A percentile compares a stretch with the other conserved stretches of the same genome.
Evolutionary conservation across 495 filamentous ascomycete species (phyloP).

Genomic region (Aspergillus mulundensis): DNA sequence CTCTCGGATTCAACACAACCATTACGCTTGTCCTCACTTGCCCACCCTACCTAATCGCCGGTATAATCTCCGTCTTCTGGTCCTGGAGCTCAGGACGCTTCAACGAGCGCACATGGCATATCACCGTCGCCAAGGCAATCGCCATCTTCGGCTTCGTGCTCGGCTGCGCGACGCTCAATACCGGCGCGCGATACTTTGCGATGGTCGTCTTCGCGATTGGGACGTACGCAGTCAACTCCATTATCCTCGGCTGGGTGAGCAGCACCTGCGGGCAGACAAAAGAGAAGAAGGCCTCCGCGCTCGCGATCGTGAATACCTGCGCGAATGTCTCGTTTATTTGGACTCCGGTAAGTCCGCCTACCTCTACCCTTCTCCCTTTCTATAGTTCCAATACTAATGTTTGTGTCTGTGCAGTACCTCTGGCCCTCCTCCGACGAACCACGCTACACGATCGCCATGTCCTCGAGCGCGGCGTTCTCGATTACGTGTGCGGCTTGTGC

Average conservation of each 20-base stretch:
- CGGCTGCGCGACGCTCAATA: constrained; percentile 20
- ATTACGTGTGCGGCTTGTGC: constrained; percentile 34
- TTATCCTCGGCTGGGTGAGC: constrained; percentile 22
- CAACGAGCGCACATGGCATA: constrained; percentile 38
- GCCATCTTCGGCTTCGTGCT: constrained; percentile 47
- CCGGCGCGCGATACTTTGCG: constrained; percentile 19
- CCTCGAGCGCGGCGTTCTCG: constrained; percentile 45
- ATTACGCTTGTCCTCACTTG: constrained; percentile 51
- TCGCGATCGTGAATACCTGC: constrained; percentile 54
- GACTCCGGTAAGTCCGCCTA: constrained; percentile 29
- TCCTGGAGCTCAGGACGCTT: constrained; percentile 32
- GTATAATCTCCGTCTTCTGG: constrained; percentile 42
- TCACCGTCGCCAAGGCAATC: constrained; percentile 27
- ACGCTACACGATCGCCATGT: constrained; percentile 43
- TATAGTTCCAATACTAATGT: too few species aligned
- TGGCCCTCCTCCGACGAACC: constrained; percentile 49
- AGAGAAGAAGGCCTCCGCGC: constrained; percentile 43
- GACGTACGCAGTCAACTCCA: constrained; percentile 21
- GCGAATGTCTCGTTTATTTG: constrained; percentile 53
- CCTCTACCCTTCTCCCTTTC: neutral
- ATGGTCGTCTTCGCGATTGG: constrained; percentile 20
- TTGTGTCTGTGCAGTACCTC: constrained; percentile 35
- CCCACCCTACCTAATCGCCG: constrained; percentile 48
- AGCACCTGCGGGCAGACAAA: constrained; percentile 24
- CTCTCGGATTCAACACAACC: constrained; percentile 48